Conservation (phyloP, 306 rosid genomes). For the Urtica urens region DNA sequence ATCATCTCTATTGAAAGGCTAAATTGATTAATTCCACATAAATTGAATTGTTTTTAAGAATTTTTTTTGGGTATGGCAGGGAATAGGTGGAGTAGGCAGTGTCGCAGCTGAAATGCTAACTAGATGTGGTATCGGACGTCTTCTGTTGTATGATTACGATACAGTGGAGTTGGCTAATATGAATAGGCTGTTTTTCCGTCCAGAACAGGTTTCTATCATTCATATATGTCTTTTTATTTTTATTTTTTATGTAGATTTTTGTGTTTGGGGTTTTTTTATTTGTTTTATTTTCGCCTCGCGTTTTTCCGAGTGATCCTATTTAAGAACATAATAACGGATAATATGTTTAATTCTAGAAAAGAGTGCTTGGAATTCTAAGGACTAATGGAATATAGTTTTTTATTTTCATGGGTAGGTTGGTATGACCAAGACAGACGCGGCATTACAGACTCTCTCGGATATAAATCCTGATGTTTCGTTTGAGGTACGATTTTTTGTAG, state of each 20-base stretch:
- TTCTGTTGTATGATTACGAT: slow-evolving; percentile 90
- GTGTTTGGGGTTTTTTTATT: no score
- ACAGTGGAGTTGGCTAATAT: slow-evolving; percentile 98
- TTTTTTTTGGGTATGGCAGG: slow-evolving; percentile 43
- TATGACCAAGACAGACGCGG: slow-evolving; percentile 98
- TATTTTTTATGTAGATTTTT: no score
- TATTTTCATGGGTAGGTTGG: slow-evolving; percentile 52
- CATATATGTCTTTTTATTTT: no score
- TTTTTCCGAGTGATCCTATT: no score
- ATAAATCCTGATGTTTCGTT: slow-evolving; percentile 93
- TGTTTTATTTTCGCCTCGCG: no score
- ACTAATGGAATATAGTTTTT: slow-evolving; percentile 3
- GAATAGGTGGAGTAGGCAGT: slow-evolving; percentile 95
- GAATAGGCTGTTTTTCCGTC: slow-evolving; percentile 95
- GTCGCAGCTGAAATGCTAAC: slow-evolving; percentile 99
- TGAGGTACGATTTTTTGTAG: slow-evolving; percentile 36
- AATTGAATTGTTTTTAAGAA: slow-evolving; percentile 6
- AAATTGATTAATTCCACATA: background rate
- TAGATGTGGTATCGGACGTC: slow-evolving; percentile 97
- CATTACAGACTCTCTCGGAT: slow-evolving; percentile 83
- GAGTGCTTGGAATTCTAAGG: background rate
- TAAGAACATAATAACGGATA: no score
- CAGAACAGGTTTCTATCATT: slow-evolving; percentile 59
- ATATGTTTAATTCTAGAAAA: no score
- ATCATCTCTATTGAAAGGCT: no score